Evolutionary conservation across 768 basidiomycete species (phyloP), one percentile per base, ranked within the genome.

Genomic region (Termitomyces sp.): DNA sequence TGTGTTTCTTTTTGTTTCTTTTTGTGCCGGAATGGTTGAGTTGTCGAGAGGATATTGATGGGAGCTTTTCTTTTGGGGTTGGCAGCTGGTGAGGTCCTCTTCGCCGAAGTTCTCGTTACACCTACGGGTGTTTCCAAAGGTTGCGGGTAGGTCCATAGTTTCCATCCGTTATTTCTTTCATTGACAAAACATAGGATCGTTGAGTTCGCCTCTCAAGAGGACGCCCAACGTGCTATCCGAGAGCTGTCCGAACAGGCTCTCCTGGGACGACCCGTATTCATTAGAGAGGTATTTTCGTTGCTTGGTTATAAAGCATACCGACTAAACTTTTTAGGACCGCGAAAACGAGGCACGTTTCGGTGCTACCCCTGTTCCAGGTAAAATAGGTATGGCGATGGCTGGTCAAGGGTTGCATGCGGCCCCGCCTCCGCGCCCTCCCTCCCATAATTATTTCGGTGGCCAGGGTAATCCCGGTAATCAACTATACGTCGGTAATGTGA

Each of bases 11-110:
- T 68, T 65, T 54, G 61, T 69, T 68, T 76, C 72, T 72, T 67
- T 72, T 72, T 67, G 71, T 78, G 75, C 68, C 72, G 78, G 79
- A 76, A 74, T 75, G 79, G 78, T 69, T 65, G 84, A 89, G 83
- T 81, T 79, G 84, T 76, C 62, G 78, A 83, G 87, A 88, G 88
- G 88, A 89, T 88, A 90, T 92, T 92, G 87, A 91, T 90, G 87
- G 89, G 88, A 87, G 87, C 83, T 91, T 88, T 90, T 84, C 81
- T 86, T 83, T 87, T 81, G 85, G 86, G 87, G 79, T 86, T 82
- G 83, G 85, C 88, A 96, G 96, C 93, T 87, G 96, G 96, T 83
- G 95, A 95, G 82, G 95, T 98, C 72, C 88, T 96, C 75, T 99
- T 99, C 86, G 92, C 96, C 84, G 96, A 99, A 87, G 94, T 99